A percentile compares a stretch with the other conserved stretches of the same genome.
Evolutionary conservation across 2,329 filamentous ascomycete genomes (phyloP).

Genomic region (Teratosphaeria gauchensis): DNA sequence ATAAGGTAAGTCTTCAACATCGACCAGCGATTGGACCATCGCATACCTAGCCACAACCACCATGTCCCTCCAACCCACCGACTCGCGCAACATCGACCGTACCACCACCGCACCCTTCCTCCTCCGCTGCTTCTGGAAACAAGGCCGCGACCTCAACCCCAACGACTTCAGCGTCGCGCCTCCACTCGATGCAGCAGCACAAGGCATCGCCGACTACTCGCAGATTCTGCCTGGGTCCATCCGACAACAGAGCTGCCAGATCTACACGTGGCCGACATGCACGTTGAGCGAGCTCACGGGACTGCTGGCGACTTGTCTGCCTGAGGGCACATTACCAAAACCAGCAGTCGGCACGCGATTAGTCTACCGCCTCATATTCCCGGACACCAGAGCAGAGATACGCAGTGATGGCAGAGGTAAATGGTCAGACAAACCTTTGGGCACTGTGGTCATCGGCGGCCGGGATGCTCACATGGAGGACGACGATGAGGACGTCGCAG

Average conservation of each 20-base stretch:
- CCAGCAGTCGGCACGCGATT: constrained; percentile 73
- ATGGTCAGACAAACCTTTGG: constrained; percentile 71
- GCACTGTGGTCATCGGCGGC: constrained; percentile 63
- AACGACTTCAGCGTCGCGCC: constrained; percentile 54
- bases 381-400: constrained; percentile 51
- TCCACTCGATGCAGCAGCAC: constrained; percentile 28
- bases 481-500: constrained; percentile 25
- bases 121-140: constrained; percentile 74
- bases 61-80: constrained; percentile 28
- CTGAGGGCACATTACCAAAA: constrained; percentile 54
- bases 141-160: constrained; percentile 62
- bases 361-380: constrained; percentile 79
- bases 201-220: constrained; percentile 24
- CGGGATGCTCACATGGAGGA: constrained; percentile 20
- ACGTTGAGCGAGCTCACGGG: constrained; percentile 72
- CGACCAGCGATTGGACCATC: background rate
- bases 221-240: constrained; percentile 49
- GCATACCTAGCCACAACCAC: background rate
- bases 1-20: background rate
- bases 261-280: constrained; percentile 80
- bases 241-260: constrained; percentile 44
- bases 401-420: constrained; percentile 41
- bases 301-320: constrained; percentile 61
- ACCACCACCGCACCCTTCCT: constrained; percentile 70
- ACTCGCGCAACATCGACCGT: constrained; percentile 48